Evolutionary conservation across 1,284 basidiomycete species (phyloP).

Genomic region (Trametes pubescens): DNA sequence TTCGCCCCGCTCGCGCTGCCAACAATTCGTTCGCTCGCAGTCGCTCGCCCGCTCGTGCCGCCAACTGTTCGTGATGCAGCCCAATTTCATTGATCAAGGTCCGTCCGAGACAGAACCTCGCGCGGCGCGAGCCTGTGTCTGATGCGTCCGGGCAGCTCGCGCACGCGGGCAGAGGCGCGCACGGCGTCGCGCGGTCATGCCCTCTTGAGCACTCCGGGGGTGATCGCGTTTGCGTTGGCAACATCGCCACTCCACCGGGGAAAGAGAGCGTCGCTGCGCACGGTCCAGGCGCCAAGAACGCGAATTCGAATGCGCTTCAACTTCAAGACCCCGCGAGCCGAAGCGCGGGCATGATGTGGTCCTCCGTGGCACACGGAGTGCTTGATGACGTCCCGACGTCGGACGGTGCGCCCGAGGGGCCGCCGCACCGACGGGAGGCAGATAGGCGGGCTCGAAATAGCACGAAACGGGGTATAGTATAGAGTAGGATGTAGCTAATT

Average conservation of each 20-base stretch:
- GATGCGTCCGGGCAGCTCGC: background rate
- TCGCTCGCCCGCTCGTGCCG: background rate
- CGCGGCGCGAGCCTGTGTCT: background rate
- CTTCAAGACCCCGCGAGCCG: background rate
- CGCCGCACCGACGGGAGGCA: background rate
- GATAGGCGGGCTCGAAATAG: background rate
- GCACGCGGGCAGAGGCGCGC: too few species aligned
- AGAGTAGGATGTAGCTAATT: constrained; percentile 11
- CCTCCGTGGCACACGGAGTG: background rate
- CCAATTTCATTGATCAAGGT: background rate
- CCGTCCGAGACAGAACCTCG: background rate
- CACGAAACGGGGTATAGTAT: background rate
- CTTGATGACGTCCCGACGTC: background rate
- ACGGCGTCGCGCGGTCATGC: background rate
- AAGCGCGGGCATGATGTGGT: background rate
- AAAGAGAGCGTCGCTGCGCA: background rate
- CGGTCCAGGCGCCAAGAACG: background rate
- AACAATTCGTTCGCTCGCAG: background rate
- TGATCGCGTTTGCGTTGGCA: constrained; percentile 3
- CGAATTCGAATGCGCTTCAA: background rate
- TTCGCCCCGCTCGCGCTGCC: background rate
- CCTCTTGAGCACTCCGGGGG: background rate
- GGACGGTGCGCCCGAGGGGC: background rate
- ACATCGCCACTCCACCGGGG: constrained; percentile 1
- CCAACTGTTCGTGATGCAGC: background rate